Conservation (phyloP, 768 basidiomycete species). For the Boletus vermiculosoides region DNA sequence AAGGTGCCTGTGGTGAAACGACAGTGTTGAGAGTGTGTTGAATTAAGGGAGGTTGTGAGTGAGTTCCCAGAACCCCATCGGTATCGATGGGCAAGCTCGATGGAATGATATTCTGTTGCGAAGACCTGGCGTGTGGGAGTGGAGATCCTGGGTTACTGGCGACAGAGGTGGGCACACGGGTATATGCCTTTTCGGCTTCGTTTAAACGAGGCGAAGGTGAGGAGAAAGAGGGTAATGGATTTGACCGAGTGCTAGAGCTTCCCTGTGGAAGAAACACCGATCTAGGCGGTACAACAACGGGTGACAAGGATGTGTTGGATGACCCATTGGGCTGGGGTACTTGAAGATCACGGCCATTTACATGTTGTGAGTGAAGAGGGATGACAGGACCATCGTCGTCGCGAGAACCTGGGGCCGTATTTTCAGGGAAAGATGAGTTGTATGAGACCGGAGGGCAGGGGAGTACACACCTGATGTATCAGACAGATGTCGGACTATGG, state of each 20-base stretch:
- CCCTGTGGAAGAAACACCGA: constrained; percentile 20
- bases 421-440: neutral
- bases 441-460: neutral
- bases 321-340: neutral
- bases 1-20: constrained; percentile 12
- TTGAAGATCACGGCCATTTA: constrained; percentile 9
- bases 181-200: constrained; percentile 10
- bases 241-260: constrained; percentile 8
- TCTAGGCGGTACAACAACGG: constrained; percentile 22
- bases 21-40: constrained; percentile 25
- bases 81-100: neutral
- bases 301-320: constrained; percentile 1
- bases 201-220: constrained; percentile 22
- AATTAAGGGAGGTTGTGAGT: constrained; percentile 6
- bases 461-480: constrained; percentile 35
- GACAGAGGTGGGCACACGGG: constrained; percentile 6
- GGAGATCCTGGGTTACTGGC: constrained; percentile 3
- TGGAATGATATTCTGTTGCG: constrained; percentile 7
- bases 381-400: constrained; percentile 23
- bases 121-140: constrained; percentile 3
- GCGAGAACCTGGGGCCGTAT: constrained; percentile 7
- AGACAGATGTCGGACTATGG: constrained; percentile 27
- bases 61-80: neutral
- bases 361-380: constrained; percentile 19
- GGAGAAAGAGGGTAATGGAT: neutral